Conservation (phyloP, 2,329 filamentous ascomycete species). For the Penicillium sp. region DNA sequence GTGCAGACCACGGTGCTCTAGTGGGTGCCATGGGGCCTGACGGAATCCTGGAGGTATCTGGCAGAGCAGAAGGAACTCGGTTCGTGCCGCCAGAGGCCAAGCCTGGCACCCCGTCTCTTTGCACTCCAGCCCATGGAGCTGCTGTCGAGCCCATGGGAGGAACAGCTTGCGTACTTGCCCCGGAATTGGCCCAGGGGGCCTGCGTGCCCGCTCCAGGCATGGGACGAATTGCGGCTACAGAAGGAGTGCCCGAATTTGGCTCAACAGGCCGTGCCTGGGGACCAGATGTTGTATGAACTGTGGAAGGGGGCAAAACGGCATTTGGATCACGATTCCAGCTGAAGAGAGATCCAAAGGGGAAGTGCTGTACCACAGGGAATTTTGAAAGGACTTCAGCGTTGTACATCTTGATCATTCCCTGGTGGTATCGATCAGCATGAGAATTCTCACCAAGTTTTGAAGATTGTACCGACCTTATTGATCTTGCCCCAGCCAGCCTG, state of each 20-base stretch:
- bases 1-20: slow-evolving; percentile 33
- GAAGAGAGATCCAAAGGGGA: slow-evolving; percentile 77
- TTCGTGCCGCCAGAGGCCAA: background rate
- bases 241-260: slow-evolving; percentile 14
- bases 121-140: slow-evolving; percentile 32
- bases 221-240: slow-evolving; percentile 18
- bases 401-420: slow-evolving; percentile 99
- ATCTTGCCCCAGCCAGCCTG: slow-evolving; percentile 97
- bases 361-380: slow-evolving; percentile 98
- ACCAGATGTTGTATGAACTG: slow-evolving; percentile 53
- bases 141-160: slow-evolving; percentile 26
- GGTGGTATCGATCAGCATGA: background rate
- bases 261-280: slow-evolving; percentile 26
- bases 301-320: slow-evolving; percentile 51
- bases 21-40: slow-evolving; percentile 33
- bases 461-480: slow-evolving; percentile 63
- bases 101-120: slow-evolving; percentile 12
- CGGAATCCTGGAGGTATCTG: slow-evolving; percentile 31
- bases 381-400: slow-evolving; percentile 94
- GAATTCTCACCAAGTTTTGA: background rate
- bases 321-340: slow-evolving; percentile 69
- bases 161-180: slow-evolving; percentile 13
- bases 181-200: slow-evolving; percentile 38
- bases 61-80: slow-evolving; percentile 17
- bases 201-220: slow-evolving; percentile 28